These are phyloP conservation scores for Pharnaceum exiguum DNA, from an alignment of 148 eudicot species.

Conservation along the genomic window DNA sequence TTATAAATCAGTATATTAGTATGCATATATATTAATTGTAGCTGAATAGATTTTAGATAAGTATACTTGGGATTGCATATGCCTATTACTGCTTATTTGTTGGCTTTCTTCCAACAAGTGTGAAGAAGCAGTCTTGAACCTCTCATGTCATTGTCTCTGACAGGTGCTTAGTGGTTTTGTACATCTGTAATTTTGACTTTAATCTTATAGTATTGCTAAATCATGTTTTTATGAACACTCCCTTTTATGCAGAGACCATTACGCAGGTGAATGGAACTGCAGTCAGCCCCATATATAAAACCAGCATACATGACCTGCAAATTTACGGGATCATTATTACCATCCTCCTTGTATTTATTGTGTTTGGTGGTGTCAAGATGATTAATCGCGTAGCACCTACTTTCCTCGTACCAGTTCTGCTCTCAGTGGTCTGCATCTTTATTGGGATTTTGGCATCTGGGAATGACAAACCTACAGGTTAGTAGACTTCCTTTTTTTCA, in stretches of 20 bases:
- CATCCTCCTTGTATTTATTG: conserved; percentile 83
- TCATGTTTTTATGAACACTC: background rate
- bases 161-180: background rate
- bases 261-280: conserved; percentile 77
- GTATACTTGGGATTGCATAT: too few species aligned
- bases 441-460: conserved; percentile 69
- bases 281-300: conserved; percentile 55
- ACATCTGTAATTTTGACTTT: background rate
- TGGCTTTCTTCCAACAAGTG: too few species aligned
- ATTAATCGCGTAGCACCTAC: conserved; percentile 98
- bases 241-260: conserved; percentile 46
- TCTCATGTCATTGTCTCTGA: too few species aligned
- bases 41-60: too few species aligned
- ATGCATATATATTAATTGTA: too few species aligned
- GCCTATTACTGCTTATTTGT: too few species aligned
- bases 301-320: conserved; percentile 93
- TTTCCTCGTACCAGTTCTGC: conserved; percentile 87
- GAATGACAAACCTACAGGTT: conserved; percentile 70
- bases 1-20: too few species aligned
- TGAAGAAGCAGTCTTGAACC: too few species aligned
- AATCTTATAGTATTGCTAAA: background rate
- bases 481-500: conserved; percentile 16
- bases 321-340: conserved; percentile 95
- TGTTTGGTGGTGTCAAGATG: conserved; percentile 98
- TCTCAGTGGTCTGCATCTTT: conserved; percentile 86